Evolutionary conservation across 2,329 filamentous ascomycete genomes (phyloP).

Genomic region (Diaporthe velutina): DNA sequence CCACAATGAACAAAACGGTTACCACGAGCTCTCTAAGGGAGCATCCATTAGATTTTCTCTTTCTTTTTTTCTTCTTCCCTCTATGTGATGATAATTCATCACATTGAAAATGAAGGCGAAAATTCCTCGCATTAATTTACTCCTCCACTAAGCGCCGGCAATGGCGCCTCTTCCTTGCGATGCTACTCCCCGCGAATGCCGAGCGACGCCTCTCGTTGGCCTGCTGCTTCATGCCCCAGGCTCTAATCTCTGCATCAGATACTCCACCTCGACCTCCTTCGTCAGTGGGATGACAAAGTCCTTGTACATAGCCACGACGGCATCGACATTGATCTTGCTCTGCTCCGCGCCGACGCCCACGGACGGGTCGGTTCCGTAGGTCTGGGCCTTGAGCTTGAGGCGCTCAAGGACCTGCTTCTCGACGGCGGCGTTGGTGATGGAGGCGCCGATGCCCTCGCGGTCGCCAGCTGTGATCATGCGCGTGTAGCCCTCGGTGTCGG

Average conservation of each 20-base stretch:
- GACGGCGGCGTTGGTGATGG: slow-evolving; percentile 90
- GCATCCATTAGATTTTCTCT: slow-evolving; percentile 12
- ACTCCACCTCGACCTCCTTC: slow-evolving; percentile 98
- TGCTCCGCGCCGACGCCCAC: slow-evolving; percentile 66
- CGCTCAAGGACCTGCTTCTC: slow-evolving; percentile 93
- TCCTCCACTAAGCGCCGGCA: not conserved
- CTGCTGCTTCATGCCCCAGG: slow-evolving; percentile 42
- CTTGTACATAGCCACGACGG: slow-evolving; percentile 90
- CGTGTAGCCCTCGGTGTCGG: slow-evolving; percentile 85
- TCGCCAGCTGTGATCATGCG: slow-evolving; percentile 85
- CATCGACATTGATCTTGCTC: slow-evolving; percentile 91
- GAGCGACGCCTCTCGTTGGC: not conserved
- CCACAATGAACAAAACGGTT: slow-evolving; percentile 54
- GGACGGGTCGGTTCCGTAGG: slow-evolving; percentile 92
- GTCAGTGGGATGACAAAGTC: slow-evolving; percentile 96
- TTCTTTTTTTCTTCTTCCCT: not conserved
- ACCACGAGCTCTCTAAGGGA: not conserved
- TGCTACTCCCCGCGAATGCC: not conserved
- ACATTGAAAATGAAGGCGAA: not conserved
- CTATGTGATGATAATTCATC: not conserved
- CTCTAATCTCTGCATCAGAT: slow-evolving; percentile 91
- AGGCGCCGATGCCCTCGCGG: slow-evolving; percentile 83
- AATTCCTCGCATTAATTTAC: not conserved
- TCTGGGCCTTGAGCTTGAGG: slow-evolving; percentile 88
- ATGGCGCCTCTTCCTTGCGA: not conserved